These are phyloP conservation scores for Annulohypoxylon maeteangense DNA, from an alignment of 495 filamentous ascomycete species.

Conservation along the genomic window DNA sequence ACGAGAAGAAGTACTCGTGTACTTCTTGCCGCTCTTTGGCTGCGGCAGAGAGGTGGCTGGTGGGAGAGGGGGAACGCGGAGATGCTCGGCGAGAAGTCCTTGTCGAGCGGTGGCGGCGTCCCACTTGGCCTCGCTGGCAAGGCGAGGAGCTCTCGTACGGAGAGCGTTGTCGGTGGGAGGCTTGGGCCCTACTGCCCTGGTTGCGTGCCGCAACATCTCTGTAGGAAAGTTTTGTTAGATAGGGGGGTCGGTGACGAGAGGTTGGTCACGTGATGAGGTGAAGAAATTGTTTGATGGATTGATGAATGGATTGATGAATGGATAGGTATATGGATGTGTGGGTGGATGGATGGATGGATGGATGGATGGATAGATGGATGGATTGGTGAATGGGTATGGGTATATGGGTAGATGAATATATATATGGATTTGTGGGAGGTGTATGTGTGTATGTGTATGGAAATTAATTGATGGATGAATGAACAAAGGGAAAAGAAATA, in stretches of 20 bases:
- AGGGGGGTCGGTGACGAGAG: not conserved
- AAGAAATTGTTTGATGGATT: not conserved
- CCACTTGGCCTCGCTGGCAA: no score
- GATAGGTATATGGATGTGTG: not conserved
- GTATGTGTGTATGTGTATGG: not conserved
- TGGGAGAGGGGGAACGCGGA: not conserved
- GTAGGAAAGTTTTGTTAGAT: not conserved
- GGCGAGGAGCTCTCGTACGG: no score
- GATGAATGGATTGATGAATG: not conserved
- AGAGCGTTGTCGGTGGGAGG: no score
- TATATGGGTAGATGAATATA: not conserved
- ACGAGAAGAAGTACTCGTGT: not conserved
- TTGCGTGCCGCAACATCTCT: not conserved
- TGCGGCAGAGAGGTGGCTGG: not conserved
- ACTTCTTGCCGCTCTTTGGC: not conserved
- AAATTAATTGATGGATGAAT: not conserved
- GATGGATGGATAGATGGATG: not conserved
- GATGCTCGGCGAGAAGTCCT: no score
- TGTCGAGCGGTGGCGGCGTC: no score
- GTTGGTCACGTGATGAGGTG: not conserved
- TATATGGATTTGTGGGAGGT: not conserved
- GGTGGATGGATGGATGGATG: not conserved
- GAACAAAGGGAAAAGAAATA: not conserved
- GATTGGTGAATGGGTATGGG: not conserved
- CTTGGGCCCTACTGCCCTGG: no score